A percentile compares a stretch with the other conserved stretches of the same genome.
These are phyloP conservation scores for Boletus semigastroideus DNA, from an alignment of 1,284 basidiomycete species.

Conservation along the genomic window DNA sequence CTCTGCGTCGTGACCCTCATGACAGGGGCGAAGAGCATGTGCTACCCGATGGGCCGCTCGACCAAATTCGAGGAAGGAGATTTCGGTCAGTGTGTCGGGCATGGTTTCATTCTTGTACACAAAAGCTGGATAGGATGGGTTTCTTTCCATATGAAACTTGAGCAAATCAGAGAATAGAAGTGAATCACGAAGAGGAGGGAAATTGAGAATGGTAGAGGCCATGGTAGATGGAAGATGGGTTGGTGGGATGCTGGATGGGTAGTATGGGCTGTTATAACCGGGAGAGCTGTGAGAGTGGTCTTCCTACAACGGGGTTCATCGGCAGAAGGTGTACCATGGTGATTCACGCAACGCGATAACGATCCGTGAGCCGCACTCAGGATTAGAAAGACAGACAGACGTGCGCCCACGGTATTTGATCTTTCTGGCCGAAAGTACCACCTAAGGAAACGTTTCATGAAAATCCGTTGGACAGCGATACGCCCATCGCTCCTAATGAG, in stretches of 20 bases:
- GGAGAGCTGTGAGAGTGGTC: background rate
- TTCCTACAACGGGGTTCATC: background rate
- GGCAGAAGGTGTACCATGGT: background rate
- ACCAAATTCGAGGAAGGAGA: constrained; percentile 33
- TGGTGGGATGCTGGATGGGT: background rate
- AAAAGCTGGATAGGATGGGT: constrained; percentile 24
- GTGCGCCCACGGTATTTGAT: background rate
- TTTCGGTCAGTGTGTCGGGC: constrained; percentile 11
- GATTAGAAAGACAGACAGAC: background rate
- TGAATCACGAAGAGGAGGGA: constrained; percentile 29
- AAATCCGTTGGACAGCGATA: background rate
- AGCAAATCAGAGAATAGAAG: constrained; percentile 26
- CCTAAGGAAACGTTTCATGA: background rate
- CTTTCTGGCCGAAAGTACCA: background rate
- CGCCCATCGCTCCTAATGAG: background rate
- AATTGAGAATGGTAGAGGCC: constrained; percentile 2
- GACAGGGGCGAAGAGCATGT: constrained; percentile 27
- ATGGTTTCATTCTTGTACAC: constrained; percentile 16
- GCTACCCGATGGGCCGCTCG: constrained; percentile 35
- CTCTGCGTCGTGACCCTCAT: constrained; percentile 27
- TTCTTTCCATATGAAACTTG: constrained; percentile 32
- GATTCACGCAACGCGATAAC: background rate
- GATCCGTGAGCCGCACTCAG: background rate
- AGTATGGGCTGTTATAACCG: background rate
- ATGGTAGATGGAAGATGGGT: constrained; percentile 5